Percentiles rank a stretch among this genome's conserved stretches.
These are phyloP conservation scores for Metschnikowia cubensis DNA, from an alignment of 805 yeast species.

Conservation along the genomic window DNA sequence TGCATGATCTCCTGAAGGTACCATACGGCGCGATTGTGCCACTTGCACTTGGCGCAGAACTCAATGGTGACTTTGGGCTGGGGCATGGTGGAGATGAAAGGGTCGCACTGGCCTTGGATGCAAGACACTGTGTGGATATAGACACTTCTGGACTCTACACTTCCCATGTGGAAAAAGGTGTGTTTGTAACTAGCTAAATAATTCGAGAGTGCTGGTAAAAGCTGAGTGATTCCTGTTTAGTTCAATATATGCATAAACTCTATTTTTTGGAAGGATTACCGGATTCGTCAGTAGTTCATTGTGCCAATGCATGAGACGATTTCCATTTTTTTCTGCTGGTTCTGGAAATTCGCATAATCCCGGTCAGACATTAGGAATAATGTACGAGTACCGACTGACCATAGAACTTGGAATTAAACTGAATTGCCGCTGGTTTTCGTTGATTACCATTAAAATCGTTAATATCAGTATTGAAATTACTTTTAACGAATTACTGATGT, in stretches of 20 bases:
- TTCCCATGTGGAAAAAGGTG: no score
- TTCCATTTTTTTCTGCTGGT: neutral
- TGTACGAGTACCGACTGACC: no score
- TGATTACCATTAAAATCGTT: neutral
- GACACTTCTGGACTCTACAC: neutral
- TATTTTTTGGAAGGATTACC: no score
- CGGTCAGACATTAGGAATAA: no score
- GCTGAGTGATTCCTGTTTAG: neutral
- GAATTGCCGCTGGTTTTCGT: no score
- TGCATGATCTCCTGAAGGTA: slow-evolving; percentile 80
- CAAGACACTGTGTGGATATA: neutral
- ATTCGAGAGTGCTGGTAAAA: no score
- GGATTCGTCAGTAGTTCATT: neutral
- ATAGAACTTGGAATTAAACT: no score
- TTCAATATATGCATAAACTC: neutral
- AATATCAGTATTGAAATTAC: no score
- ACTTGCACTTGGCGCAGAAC: slow-evolving; percentile 80
- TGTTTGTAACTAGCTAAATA: no score
- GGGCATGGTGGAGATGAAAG: slow-evolving; percentile 2
- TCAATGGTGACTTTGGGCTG: slow-evolving; percentile 61
- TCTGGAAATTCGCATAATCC: no score
- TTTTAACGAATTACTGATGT: neutral
- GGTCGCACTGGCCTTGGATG: neutral
- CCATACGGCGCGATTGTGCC: slow-evolving; percentile 90
- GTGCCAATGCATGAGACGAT: neutral